Evolutionary conservation across 1,139 yeast genomes (phyloP).

Genomic region (Protomyces gravidus): DNA sequence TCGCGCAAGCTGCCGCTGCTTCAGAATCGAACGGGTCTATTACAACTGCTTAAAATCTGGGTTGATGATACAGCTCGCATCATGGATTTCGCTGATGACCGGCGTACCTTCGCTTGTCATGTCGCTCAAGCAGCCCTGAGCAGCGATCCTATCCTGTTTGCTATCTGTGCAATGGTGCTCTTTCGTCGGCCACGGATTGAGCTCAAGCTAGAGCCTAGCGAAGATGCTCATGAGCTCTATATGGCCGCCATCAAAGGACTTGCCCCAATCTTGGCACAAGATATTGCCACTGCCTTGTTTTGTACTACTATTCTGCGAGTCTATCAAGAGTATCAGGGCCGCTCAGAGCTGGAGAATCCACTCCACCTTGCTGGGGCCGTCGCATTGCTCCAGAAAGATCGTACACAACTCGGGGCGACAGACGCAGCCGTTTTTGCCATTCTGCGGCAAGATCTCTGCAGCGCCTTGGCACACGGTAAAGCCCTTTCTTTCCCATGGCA

Average conservation of each 20-base stretch:
- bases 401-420: background rate
- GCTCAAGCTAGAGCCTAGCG: background rate
- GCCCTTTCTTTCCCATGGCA: background rate
- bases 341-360: background rate
- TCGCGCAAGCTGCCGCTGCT: background rate
- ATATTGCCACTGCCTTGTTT: background rate
- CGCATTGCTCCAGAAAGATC: background rate
- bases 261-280: background rate
- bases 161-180: background rate
- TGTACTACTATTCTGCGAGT: background rate
- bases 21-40: background rate
- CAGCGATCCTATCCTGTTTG: background rate
- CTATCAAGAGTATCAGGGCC: background rate
- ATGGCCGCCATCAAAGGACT: background rate
- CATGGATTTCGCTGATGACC: background rate
- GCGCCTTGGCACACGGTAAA: background rate
- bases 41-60: background rate
- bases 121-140: background rate
- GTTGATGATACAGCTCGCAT: background rate
- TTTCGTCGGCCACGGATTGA: background rate
- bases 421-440: constrained; percentile 1
- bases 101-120: background rate
- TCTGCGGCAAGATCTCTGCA: background rate
- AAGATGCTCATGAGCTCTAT: background rate
- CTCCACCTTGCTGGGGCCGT: background rate